A percentile compares a stretch with the other conserved stretches of the same genome.
phyloP scores from a whole-genome alignment of 306 rosid species.

The Inga leiocalycina region DNA sequence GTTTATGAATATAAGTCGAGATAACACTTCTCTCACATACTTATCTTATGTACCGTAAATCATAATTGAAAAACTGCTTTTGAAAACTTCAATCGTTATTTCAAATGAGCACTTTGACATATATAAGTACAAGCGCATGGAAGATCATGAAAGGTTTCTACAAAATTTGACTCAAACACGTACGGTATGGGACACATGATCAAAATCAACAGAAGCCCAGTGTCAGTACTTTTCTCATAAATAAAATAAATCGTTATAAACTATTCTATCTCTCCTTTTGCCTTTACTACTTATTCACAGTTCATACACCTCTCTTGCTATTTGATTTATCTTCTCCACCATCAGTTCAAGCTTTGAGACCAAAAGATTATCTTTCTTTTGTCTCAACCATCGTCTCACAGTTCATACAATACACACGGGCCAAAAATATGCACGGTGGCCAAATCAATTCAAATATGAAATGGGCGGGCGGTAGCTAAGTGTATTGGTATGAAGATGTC shows the following conservation, averaged over 20 bases:
- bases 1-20: too few species aligned
- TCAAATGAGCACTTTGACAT: too few species aligned
- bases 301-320: too few species aligned
- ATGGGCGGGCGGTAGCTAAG: conserved; percentile 30
- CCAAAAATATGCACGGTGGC: not conserved
- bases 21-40: too few species aligned
- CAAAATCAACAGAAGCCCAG: not conserved
- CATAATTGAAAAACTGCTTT: too few species aligned
- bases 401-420: not conserved
- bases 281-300: not conserved
- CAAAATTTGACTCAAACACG: too few species aligned
- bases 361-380: conserved; percentile 9
- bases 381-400: not conserved
- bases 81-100: too few species aligned
- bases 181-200: not conserved
- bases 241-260: not conserved
- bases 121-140: not conserved
- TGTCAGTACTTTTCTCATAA: not conserved
- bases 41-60: too few species aligned
- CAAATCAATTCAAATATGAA: conserved; percentile 14
- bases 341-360: conserved; percentile 15
- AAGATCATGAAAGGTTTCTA: not conserved
- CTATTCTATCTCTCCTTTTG: not conserved
- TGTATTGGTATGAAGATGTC: not conserved
- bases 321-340: not conserved